Evolutionary conservation across 2,329 filamentous ascomycete genomes (phyloP).

Genomic region (Alternaria alternata): DNA sequence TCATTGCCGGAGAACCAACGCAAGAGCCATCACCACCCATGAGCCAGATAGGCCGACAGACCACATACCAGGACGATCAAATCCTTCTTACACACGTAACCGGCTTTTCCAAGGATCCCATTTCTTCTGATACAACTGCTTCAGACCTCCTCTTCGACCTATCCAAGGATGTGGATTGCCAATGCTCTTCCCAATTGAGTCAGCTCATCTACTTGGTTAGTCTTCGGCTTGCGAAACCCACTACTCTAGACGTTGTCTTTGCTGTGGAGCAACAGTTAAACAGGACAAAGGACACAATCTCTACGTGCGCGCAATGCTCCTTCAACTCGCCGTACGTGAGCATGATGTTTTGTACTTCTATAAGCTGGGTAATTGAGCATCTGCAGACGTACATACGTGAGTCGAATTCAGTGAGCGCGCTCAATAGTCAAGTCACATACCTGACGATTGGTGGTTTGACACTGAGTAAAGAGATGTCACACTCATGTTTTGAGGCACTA

Average conservation of each 20-base stretch:
- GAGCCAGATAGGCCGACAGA: neutral
- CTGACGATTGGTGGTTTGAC: neutral
- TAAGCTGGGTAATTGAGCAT: conserved; percentile 3
- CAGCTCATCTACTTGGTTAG: neutral
- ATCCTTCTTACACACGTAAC: neutral
- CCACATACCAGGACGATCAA: neutral
- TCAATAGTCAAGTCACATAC: neutral
- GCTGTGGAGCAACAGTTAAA: neutral
- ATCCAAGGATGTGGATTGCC: conserved; percentile 2
- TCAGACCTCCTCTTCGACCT: neutral
- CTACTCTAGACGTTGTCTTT: neutral
- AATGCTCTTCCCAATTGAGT: neutral
- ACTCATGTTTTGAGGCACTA: neutral
- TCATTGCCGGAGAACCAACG: neutral
- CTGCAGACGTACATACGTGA: neutral
- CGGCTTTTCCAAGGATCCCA: neutral
- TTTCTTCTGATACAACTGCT: neutral
- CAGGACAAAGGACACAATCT: neutral
- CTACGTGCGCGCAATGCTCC: neutral
- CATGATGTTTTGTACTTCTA: conserved; percentile 1
- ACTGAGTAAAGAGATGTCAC: conserved; percentile 1
- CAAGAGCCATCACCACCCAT: neutral
- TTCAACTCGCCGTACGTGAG: neutral
- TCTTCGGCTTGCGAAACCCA: neutral
- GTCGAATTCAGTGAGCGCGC: neutral